These are phyloP conservation scores for Thermothelomyces thermophilus DNA, from an alignment of 2,329 filamentous ascomycete species.

Conservation along the genomic window DNA sequence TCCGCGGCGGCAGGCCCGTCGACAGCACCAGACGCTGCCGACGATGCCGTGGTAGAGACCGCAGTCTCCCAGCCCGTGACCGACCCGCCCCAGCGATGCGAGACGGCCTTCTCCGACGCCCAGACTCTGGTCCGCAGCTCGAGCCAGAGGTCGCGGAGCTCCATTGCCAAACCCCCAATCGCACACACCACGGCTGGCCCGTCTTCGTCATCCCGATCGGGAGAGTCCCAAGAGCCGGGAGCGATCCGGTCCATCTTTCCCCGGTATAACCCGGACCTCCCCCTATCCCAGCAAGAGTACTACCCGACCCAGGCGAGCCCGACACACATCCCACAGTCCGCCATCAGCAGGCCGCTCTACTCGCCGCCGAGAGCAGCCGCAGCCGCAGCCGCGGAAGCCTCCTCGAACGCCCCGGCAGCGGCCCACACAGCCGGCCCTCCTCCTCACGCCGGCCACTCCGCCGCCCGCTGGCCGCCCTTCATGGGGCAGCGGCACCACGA, in stretches of 20 bases:
- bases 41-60: constrained; percentile 17
- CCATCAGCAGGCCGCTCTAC: constrained; percentile 61
- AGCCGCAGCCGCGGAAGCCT: background rate
- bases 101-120: constrained; percentile 46
- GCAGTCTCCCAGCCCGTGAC: constrained; percentile 34
- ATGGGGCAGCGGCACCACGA: constrained; percentile 29
- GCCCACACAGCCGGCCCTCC: constrained; percentile 28
- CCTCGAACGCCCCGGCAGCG: constrained; percentile 19
- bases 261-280: constrained; percentile 60
- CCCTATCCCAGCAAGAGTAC: constrained; percentile 63
- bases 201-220: constrained; percentile 12
- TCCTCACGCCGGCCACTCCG: constrained; percentile 29
- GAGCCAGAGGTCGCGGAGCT: constrained; percentile 47
- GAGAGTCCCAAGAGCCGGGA: constrained; percentile 26
- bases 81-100: constrained; percentile 40
- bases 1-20: constrained; percentile 7
- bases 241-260: constrained; percentile 69
- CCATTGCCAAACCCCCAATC: constrained; percentile 50
- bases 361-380: constrained; percentile 31
- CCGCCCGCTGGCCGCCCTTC: constrained; percentile 15
- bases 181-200: constrained; percentile 20
- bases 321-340: constrained; percentile 54
- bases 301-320: constrained; percentile 61
- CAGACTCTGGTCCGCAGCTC: constrained; percentile 43
- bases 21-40: constrained; percentile 6